Conservation (phyloP, 768 basidiomycete species). For the Hygrophoropsis aurantiaca region DNA sequence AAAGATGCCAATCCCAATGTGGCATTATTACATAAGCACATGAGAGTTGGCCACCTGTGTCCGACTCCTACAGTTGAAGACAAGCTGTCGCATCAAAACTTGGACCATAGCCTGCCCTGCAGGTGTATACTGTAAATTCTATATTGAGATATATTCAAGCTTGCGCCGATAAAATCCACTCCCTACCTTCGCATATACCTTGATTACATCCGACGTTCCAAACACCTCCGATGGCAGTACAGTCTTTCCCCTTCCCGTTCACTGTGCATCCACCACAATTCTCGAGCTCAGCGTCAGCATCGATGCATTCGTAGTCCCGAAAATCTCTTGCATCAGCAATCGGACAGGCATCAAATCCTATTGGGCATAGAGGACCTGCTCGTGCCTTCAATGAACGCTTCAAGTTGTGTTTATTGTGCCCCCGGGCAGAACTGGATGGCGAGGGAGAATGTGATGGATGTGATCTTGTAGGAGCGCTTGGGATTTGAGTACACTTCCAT, state of each 20-base stretch:
- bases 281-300: conserved; percentile 59
- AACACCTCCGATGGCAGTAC: conserved; percentile 61
- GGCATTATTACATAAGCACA: too few species aligned
- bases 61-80: conserved; percentile 30
- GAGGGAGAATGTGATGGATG: conserved; percentile 28
- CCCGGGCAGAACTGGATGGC: conserved; percentile 32
- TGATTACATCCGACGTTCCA: conserved; percentile 71
- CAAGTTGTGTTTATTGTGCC: conserved; percentile 14
- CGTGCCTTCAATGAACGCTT: conserved; percentile 38
- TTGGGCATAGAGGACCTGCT: conserved; percentile 47
- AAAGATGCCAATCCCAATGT: not conserved
- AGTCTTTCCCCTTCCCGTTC: conserved; percentile 66
- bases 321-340: conserved; percentile 36
- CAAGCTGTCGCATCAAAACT: conserved; percentile 45
- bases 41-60: too few species aligned
- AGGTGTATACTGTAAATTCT: conserved; percentile 44
- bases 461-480: conserved; percentile 22
- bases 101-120: conserved; percentile 47
- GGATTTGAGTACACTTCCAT: conserved; percentile 42
- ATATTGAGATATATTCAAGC: conserved; percentile 3
- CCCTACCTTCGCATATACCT: conserved; percentile 54
- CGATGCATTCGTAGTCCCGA: conserved; percentile 62
- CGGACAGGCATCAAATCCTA: conserved; percentile 56
- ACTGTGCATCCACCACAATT: conserved; percentile 77
- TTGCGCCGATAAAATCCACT: not conserved